These are phyloP conservation scores for Trichosporon sp. DNA, from an alignment of 1,284 basidiomycete genomes.

Conservation along the genomic window DNA sequence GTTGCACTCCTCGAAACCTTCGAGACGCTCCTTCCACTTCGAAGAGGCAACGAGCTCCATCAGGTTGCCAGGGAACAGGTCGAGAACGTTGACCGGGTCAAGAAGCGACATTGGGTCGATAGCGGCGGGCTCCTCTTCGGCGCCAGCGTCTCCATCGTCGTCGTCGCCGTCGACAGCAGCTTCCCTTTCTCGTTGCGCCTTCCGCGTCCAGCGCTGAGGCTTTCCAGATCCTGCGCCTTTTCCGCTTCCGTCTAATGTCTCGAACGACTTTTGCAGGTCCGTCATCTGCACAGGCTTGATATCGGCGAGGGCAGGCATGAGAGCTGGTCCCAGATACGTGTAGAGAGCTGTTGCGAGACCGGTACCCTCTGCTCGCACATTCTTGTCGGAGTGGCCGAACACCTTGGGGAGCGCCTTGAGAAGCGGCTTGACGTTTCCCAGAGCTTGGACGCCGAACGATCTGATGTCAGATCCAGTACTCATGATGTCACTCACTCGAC, in stretches of 20 bases:
- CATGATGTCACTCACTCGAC: conserved; percentile 59
- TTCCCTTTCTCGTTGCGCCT: conserved; percentile 73
- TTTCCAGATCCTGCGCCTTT: conserved; percentile 79
- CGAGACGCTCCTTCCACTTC: conserved; percentile 98
- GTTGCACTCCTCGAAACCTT: conserved; percentile 81
- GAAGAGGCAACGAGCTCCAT: conserved; percentile 76
- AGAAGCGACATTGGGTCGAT: conserved; percentile 81
- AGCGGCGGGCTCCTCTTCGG: conserved; percentile 54
- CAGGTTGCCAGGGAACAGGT: conserved; percentile 74
- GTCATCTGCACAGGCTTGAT: conserved; percentile 98
- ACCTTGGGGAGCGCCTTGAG: conserved; percentile 89
- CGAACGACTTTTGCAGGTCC: conserved; percentile 90
- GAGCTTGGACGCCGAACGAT: conserved; percentile 76
- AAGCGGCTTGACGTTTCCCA: conserved; percentile 73
- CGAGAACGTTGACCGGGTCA: conserved; percentile 77
- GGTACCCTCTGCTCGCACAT: conserved; percentile 88
- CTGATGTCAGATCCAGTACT: conserved; percentile 57
- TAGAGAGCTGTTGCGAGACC: conserved; percentile 77
- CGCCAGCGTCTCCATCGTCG: conserved; percentile 39
- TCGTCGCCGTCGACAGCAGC: conserved; percentile 59
- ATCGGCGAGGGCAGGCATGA: conserved; percentile 84
- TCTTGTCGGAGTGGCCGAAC: conserved; percentile 94
- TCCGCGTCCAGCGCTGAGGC: conserved; percentile 77
- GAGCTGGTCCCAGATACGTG: conserved; percentile 82
- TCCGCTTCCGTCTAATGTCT: conserved; percentile 75